Base-by-base conservation (phyloP, 495 filamentous ascomycete species). In the Penicillium lagena region DNA sequence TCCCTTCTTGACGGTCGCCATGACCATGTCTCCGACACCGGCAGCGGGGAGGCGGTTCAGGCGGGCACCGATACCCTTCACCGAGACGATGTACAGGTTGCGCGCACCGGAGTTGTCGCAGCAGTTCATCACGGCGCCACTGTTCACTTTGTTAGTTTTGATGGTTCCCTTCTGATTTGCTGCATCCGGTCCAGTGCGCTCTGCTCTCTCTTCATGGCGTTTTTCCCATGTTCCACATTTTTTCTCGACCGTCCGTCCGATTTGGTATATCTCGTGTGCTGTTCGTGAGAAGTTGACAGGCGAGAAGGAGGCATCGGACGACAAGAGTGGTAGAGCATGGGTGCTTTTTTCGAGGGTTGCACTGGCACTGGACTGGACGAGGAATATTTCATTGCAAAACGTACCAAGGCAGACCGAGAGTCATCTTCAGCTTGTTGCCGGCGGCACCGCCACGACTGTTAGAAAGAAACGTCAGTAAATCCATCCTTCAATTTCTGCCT, bases 391-490 rank as follows among this genome's bases (percentile, higher is more conserved):
- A 43, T 44, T 52, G 44, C 46, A 35, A 53, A 56, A 89, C 90
- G 73, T 91, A 96, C 91, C 90, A 86, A 71, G 93, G 93, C 62
- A 98, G 89, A 96, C 87, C 93, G 73, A 98, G 89, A 69, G 93
- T 95, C 93, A 98, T 98, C 85, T 96, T 98, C 54, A 98, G 84
- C 86, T 98, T 98, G 86, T 95, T 95, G 80, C 93, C 94, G 58
- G 90, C 82, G 79, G 87, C 85, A 86, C 86, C 86, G 79, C 87
- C 87, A 64, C 90, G 75, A 69, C 78, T 82, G 49, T 66, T 49
- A 47, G 34, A 45, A 38, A 48, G 37, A 44, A 54, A 50, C 29
- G 53, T 71, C 60, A 73, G 63, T 50, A 27, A 37, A 47, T 40
- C 29, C 29, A 40, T 44, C 52, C 43, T 10, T 29, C 32, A 13